Conservation (phyloP, 768 basidiomycete species). For the Tricholoma hemisulphureum region DNA sequence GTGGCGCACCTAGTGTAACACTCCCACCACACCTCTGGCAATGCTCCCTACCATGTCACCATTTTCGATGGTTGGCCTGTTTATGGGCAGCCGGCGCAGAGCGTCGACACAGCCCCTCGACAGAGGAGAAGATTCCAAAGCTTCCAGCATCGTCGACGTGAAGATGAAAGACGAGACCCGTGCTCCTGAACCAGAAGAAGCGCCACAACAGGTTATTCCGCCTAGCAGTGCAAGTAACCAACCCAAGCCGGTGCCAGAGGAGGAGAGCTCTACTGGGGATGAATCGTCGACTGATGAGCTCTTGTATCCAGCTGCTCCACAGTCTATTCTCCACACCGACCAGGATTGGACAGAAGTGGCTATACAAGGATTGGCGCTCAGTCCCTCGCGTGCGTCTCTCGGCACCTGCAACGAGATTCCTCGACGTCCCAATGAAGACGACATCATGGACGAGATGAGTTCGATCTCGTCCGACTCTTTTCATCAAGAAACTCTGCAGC, state of each 20-base stretch:
- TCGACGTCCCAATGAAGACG: neutral
- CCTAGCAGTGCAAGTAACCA: neutral
- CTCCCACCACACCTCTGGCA: neutral
- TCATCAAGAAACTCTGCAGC: neutral
- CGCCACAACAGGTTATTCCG: neutral
- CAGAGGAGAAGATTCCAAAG: slow-evolving; percentile 1
- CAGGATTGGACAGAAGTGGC: slow-evolving; percentile 12
- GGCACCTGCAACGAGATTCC: neutral
- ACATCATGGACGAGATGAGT: neutral
- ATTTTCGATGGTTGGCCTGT: slow-evolving; percentile 16
- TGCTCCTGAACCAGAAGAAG: neutral
- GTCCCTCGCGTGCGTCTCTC: neutral
- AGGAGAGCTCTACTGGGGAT: neutral
- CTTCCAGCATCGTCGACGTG: neutral
- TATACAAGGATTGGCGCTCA: neutral
- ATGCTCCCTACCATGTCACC: slow-evolving; percentile 13
- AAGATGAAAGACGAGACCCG: neutral
- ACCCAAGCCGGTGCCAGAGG: neutral
- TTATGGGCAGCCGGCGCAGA: slow-evolving; percentile 14
- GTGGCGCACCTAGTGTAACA: neutral
- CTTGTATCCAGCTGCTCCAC: neutral
- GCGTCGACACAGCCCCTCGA: slow-evolving; percentile 1
- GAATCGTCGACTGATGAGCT: slow-evolving; percentile 5
- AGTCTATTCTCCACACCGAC: neutral
- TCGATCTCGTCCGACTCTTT: slow-evolving; percentile 2